Evolutionary conservation across 331 rosid genomes (phyloP), one percentile per base, ranked within the genome.

Genomic region (Arachis monticola): DNA sequence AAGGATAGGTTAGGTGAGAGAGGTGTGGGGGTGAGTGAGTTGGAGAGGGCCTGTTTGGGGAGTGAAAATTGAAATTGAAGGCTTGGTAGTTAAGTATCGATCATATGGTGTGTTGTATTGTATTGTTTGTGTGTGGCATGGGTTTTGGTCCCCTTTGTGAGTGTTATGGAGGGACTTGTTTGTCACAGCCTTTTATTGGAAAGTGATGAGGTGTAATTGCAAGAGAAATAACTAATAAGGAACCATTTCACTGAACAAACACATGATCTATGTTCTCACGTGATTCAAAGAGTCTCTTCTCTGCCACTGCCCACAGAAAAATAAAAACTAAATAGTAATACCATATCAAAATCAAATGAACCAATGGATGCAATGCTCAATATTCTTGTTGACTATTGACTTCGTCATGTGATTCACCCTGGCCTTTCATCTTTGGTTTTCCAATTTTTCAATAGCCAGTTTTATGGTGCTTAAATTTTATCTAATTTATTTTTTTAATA

Each of bases 71-170:
- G 38, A 35, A 35, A 35, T 35, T 2, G 38, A 35, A 35, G 38
- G 3, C 75, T 52, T 77, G 70, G 56, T 55, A 51, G 70, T 38
- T 69, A 77, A 69, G 76, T 30, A 60, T n/a, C n/a, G n/a, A n/a
- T n/a, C n/a, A n/a, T n/a, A n/a, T n/a, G n/a, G n/a, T n/a, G n/a
- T n/a, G n/a, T n/a, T n/a, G n/a, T n/a, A n/a, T n/a, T n/a, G n/a
- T n/a, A n/a, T n/a, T n/a, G n/a, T n/a, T n/a, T n/a, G n/a, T n/a
- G 47, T 42, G 47, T 44, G 47, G 47, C 47, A 5, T 44, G 47
- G 47, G 38, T 2, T 35, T 44, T 44, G 8, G 47, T 1, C 47
- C 47, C 47, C 47, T 44, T 7, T 44, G 47, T 44, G 47, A 2
- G 38, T 35, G 6, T 7, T 44, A 44, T 44, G 47, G 47, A 44